These are phyloP conservation scores for Nakaseomyces sp. DNA, from an alignment of 1,139 yeast species.

Conservation along the genomic window DNA sequence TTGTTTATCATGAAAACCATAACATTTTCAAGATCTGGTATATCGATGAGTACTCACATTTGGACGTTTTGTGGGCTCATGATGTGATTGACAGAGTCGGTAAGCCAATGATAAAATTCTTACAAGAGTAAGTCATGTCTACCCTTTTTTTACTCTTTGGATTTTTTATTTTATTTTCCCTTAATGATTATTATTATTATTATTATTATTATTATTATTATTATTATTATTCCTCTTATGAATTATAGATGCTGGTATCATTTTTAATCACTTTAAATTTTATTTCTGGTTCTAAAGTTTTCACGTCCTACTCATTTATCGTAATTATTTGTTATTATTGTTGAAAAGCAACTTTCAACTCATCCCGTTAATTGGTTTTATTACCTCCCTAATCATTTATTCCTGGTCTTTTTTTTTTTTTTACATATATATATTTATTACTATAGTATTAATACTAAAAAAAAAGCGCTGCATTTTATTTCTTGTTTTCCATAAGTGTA, in stretches of 20 bases:
- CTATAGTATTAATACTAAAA: too few relatives aligned
- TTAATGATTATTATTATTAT: too few relatives aligned
- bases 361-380: background rate
- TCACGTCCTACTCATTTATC: background rate
- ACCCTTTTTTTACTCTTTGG: background rate
- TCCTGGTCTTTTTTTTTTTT: too few relatives aligned
- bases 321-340: background rate
- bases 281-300: background rate
- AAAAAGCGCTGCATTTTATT: too few relatives aligned
- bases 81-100: conserved; percentile 54
- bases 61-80: conserved; percentile 84
- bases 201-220: too few relatives aligned
- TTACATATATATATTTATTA: too few relatives aligned
- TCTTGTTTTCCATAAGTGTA: too few relatives aligned
- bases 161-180: too few relatives aligned
- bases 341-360: background rate
- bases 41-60: conserved; percentile 63
- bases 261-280: background rate
- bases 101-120: conserved; percentile 25
- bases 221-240: background rate
- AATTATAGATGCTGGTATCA: background rate
- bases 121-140: background rate
- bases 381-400: too few relatives aligned
- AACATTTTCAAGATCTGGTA: conserved; percentile 37
- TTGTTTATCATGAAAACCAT: conserved; percentile 42